Evolutionary conservation across 805 yeast species (phyloP).

Genomic region (Pichia ethanolica): DNA sequence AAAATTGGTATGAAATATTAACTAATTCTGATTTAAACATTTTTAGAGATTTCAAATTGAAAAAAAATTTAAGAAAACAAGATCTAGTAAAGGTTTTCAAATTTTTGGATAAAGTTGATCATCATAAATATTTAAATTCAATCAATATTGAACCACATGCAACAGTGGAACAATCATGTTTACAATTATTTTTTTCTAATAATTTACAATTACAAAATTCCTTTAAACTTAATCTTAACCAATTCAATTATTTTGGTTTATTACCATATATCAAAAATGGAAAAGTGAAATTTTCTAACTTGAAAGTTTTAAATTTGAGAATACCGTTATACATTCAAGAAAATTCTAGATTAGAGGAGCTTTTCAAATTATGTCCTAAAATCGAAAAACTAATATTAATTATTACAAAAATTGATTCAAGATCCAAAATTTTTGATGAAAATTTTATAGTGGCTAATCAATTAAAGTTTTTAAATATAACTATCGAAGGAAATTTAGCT

Average conservation of each 20-base stretch:
- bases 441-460: background rate
- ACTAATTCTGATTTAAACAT: constrained; percentile 8
- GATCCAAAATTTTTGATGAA: background rate
- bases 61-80: background rate
- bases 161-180: background rate
- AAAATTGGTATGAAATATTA: constrained; percentile 14
- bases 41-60: constrained; percentile 10
- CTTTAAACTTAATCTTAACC: background rate
- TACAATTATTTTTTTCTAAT: background rate
- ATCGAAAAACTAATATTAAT: background rate
- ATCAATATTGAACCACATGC: background rate
- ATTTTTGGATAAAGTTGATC: constrained; percentile 8
- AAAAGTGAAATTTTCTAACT: background rate
- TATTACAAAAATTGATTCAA: background rate
- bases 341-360: background rate
- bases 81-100: constrained; percentile 13
- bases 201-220: background rate
- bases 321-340: background rate
- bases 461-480: background rate
- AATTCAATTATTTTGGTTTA: background rate
- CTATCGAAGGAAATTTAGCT: background rate
- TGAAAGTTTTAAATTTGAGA: background rate
- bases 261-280: background rate
- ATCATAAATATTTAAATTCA: constrained; percentile 1
- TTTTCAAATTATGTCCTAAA: background rate